Evolutionary conservation across 495 filamentous ascomycete genomes (phyloP), one percentile per base, ranked within the genome.

Genomic region (Pseudoneurospora amorphoporcata): DNA sequence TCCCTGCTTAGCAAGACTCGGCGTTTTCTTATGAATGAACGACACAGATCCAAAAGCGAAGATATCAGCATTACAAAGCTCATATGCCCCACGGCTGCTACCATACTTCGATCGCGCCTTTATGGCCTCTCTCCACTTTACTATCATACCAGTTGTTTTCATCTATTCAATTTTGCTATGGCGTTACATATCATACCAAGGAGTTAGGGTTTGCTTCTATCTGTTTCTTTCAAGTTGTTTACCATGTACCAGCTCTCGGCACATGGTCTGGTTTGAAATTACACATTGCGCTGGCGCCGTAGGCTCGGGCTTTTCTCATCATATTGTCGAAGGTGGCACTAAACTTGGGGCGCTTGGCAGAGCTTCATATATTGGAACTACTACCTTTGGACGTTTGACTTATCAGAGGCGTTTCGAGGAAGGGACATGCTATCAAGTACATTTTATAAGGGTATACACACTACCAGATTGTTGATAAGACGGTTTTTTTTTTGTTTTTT

Each of bases 1-100:
- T 84, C 39, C 81, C 82, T 23, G 78, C 77, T 75, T 83, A 80
- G 72, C 71, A 71, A 65, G 72, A 40, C 39, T 40, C 23, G n/a
- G 43, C 37, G 61, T 42, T 42, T 75, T 69, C 74, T 69, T 73
- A 78, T 12, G 71, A 69, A 35, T 69, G 71, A 41, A 65, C 29
- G 53, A 32, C 29, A 65, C 53, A 35, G 53, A 65, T 17, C 29
- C 53, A 35, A 65, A 65, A 65, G 32, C 53, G 53, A 37, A 35
- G 32, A 65, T 65, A 32, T 17, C 29, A 16, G 53, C 53, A 65
- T 65, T 35, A 65, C 53, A 35, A 70, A 17, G 43, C 75, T 72
- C 76, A 74, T 71, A 58, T 45, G 75, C 75, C 75, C 61, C 75
- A 71, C 75, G 75, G 75, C 75, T 68, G 71, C 29, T 65, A 65